Conservation (phyloP, 495 filamentous ascomycete species). For the Xylaria flabelliformis region DNA sequence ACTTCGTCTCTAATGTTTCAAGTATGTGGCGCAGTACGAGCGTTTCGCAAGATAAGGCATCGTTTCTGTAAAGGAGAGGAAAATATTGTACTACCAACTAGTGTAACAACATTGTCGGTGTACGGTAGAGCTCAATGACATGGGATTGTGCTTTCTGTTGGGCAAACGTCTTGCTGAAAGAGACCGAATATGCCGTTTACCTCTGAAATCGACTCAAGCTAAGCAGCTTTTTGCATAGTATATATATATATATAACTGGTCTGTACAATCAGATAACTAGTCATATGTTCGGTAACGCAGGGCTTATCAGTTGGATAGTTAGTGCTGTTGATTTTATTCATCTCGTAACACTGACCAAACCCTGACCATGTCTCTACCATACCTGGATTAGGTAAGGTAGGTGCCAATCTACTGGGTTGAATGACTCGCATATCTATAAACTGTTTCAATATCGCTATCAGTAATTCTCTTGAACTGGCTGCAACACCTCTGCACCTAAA, state of each 20-base stretch:
- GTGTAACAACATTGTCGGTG: background rate
- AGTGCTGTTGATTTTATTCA: conserved; percentile 2
- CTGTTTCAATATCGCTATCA: background rate
- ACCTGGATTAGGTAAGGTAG: conserved; percentile 4
- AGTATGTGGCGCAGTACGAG: background rate
- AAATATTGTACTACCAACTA: background rate
- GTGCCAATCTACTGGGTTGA: background rate
- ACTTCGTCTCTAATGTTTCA: background rate
- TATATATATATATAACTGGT: background rate
- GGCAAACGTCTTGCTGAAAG: background rate
- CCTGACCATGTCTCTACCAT: background rate
- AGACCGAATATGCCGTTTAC: background rate
- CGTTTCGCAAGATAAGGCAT: background rate
- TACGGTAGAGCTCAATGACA: too few species aligned
- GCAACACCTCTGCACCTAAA: conserved; percentile 1
- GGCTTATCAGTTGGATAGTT: background rate
- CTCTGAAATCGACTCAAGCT: background rate
- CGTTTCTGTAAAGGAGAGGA: background rate
- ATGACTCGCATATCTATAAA: conserved; percentile 6
- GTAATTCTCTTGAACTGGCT: background rate
- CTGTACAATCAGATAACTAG: background rate
- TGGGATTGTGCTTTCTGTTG: background rate
- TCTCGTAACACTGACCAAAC: background rate
- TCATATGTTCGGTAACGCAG: background rate
- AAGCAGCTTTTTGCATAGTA: background rate